Conservation (phyloP, 768 basidiomycete genomes). For the Postia placenta region DNA sequence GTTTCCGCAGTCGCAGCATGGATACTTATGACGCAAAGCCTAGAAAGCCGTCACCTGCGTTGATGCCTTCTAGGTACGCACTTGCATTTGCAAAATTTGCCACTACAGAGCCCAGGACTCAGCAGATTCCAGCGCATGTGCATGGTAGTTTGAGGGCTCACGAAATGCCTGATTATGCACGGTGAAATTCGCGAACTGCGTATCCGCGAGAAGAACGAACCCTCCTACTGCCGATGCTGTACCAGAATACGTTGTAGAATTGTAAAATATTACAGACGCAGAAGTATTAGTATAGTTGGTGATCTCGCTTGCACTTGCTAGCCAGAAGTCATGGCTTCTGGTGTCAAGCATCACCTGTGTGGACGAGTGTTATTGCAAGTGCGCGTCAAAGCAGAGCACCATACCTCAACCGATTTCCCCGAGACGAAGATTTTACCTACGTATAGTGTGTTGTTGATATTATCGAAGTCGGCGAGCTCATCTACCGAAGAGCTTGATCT, state of each 20-base stretch:
- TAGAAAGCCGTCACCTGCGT: not conserved
- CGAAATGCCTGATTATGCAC: not conserved
- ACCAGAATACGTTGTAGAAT: not conserved
- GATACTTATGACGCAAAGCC: slow-evolving; percentile 1
- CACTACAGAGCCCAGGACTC: too few species aligned
- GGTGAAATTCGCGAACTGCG: slow-evolving; percentile 1
- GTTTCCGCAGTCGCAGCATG: not conserved
- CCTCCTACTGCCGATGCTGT: not conserved
- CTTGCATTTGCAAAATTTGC: too few species aligned
- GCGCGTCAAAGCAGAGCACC: not conserved
- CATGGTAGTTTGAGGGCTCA: too few species aligned
- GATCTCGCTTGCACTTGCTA: not conserved
- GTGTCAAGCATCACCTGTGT: slow-evolving; percentile 4
- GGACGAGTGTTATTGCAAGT: not conserved
- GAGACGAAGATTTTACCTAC: not conserved
- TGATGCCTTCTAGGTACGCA: too few species aligned
- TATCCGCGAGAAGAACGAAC: not conserved
- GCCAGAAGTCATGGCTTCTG: slow-evolving; percentile 4
- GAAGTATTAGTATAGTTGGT: not conserved
- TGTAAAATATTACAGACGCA: not conserved
- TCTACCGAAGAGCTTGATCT: not conserved
- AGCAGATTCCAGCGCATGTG: too few species aligned
- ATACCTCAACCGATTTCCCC: not conserved
- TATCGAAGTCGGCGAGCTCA: not conserved
- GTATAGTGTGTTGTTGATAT: not conserved